Evolutionary conservation across 2,329 filamentous ascomycete genomes (phyloP), one percentile per base, ranked within the genome.

Genomic region (Biscogniauxia sp.): DNA sequence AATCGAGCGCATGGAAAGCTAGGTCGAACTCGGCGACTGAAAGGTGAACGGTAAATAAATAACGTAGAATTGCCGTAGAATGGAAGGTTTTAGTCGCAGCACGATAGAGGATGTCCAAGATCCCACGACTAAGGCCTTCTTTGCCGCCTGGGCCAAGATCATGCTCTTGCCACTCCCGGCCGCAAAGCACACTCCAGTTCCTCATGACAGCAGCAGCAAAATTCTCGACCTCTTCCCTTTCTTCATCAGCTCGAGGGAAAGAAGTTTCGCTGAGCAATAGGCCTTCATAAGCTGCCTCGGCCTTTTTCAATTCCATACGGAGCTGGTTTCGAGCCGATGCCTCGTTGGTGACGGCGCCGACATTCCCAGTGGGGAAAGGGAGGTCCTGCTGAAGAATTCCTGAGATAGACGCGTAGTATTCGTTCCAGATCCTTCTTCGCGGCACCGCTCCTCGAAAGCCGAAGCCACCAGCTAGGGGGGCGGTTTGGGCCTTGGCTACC

Each of bases 31-130:
- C 94, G 8, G 93, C 92, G 19, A 97, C 81, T 2, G 92, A 86
- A 19, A 94, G 82, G 74, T 99, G 95, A 1, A 97, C 89, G 11
- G 87, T 89, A 72, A 98, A 98, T 0, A 99, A 82, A 69, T 93
- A 86, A 60, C 94, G 85, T 28, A 99, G 79, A 63, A 98, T 91
- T 9, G 92, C 81, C 1, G 94, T 96, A 1, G 95, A 99, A 76
- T 99, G 95, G 71, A 95, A 99, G 0, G 93, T 97, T 75, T 95
- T 97, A 9, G 90, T 92, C 7, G 94, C 92, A 20, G 93, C 92
- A 49, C 90, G 89, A 75, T 98, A 99, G 6, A 99, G 82, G 26
- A 93, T 91, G 74, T 95, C 93, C 50, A 99, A 83, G 32, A 96
- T 87, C 55, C 88, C 88, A 57, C 89, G 87, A 64, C 90, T 90